Evolutionary conservation across 1,284 basidiomycete genomes (phyloP).

Genomic region (Moesziomyces antarcticus): DNA sequence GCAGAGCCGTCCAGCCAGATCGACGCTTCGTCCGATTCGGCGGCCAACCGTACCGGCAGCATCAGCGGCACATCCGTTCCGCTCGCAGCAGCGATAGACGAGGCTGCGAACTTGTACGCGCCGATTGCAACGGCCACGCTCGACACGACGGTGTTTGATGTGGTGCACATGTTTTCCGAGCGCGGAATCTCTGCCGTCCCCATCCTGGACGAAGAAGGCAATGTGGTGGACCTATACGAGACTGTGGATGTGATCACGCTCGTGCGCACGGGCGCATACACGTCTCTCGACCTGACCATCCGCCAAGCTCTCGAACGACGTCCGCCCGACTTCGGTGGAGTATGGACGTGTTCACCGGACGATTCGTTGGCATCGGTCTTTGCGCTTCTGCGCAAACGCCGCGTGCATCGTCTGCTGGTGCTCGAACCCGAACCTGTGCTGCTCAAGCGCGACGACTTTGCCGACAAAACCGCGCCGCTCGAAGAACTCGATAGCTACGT

Average conservation of each 20-base stretch:
- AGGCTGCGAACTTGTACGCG: slow-evolving; percentile 73
- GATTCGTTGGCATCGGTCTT: slow-evolving; percentile 94
- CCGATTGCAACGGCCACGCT: slow-evolving; percentile 93
- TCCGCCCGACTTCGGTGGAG: slow-evolving; percentile 88
- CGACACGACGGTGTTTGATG: slow-evolving; percentile 92
- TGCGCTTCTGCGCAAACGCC: slow-evolving; percentile 88
- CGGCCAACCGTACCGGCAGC: too few species aligned
- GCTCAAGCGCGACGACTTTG: neutral
- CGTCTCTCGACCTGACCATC: slow-evolving; percentile 93
- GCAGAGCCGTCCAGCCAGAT: neutral
- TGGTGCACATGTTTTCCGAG: slow-evolving; percentile 98
- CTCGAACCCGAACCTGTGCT: slow-evolving; percentile 46
- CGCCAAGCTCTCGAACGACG: slow-evolving; percentile 90
- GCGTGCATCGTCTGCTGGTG: slow-evolving; percentile 82
- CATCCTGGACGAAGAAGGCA: slow-evolving; percentile 90
- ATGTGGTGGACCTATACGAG: slow-evolving; percentile 96
- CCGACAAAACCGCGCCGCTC: slow-evolving; percentile 18
- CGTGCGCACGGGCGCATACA: slow-evolving; percentile 92
- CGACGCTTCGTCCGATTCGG: slow-evolving; percentile 11
- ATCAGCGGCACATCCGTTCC: neutral
- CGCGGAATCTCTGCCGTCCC: slow-evolving; percentile 95
- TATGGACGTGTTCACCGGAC: slow-evolving; percentile 91
- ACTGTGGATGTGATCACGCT: slow-evolving; percentile 91
- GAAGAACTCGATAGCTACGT: slow-evolving; percentile 40
- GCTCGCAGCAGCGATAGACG: neutral